Conservation (phyloP, 805 yeast genomes). For the Candida fluviatilis region DNA sequence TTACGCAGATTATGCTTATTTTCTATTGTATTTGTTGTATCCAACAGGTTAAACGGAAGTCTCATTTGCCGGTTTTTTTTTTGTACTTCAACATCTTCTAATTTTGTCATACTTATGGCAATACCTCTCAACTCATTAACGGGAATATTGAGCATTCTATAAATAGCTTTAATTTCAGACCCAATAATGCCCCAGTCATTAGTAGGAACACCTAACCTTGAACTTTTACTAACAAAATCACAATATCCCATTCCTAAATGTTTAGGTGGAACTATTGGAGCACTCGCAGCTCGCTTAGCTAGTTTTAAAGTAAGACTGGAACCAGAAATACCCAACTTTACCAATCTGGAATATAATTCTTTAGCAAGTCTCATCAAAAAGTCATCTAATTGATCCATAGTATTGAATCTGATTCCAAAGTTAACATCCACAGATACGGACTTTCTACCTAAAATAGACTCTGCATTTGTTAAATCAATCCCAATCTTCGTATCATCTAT, state of each 20-base stretch:
- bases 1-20: too few relatives aligned
- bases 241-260: conserved; percentile 83
- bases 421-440: conserved; percentile 85
- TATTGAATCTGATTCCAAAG: conserved; percentile 81
- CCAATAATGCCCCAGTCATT: conserved; percentile 57
- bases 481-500: conserved; percentile 59
- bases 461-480: conserved; percentile 40
- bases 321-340: conserved; percentile 45
- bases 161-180: conserved; percentile 53
- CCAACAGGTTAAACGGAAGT: conserved; percentile 20
- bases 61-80: conserved; percentile 20
- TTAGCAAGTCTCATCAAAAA: conserved; percentile 56
- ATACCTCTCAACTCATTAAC: conserved; percentile 74
- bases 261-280: conserved; percentile 75
- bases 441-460: conserved; percentile 51
- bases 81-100: conserved; percentile 37
- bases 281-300: conserved; percentile 58
- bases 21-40: not conserved
- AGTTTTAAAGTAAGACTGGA: conserved; percentile 61
- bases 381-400: conserved; percentile 53
- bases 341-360: conserved; percentile 57
- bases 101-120: conserved; percentile 61
- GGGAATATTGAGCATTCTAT: conserved; percentile 53
- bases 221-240: conserved; percentile 55
- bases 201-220: conserved; percentile 58